Evolutionary conservation across 2,329 filamentous ascomycete genomes (phyloP).

Genomic region (Passalora sequoiae): DNA sequence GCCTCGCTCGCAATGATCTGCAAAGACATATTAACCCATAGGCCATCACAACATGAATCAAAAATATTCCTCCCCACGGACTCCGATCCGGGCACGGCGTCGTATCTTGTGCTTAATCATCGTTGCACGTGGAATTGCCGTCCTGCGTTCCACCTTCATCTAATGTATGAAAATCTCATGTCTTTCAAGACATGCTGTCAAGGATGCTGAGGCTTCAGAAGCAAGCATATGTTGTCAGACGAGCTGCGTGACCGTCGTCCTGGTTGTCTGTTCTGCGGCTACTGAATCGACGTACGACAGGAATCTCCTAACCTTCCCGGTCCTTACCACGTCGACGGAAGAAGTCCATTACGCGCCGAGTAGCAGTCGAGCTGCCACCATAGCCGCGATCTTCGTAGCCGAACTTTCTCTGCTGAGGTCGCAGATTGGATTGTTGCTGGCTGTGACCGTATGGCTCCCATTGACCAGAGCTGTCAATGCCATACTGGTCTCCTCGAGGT

Average conservation of each 20-base stretch:
- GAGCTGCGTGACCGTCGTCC: background rate
- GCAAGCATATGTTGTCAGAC: background rate
- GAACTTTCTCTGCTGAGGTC: conserved; percentile 83
- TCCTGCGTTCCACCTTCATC: background rate
- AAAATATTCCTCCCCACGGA: background rate
- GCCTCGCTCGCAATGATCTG: conserved; percentile 7
- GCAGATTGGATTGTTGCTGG: conserved; percentile 39
- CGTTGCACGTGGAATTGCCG: background rate
- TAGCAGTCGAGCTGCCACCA: conserved; percentile 78
- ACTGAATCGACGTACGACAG: conserved; percentile 13
- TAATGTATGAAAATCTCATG: conserved; percentile 5
- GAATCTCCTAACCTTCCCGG: conserved; percentile 20
- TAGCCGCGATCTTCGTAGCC: conserved; percentile 79
- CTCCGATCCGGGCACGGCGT: background rate
- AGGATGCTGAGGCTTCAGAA: background rate
- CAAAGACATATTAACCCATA: conserved; percentile 7
- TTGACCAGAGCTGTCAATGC: conserved; percentile 28
- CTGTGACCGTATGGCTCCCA: conserved; percentile 31
- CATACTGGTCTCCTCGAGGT: conserved; percentile 26
- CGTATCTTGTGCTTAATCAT: background rate
- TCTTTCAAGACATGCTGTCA: background rate
- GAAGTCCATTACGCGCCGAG: conserved; percentile 95
- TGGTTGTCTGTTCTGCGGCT: conserved; percentile 7
- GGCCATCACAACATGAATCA: background rate
- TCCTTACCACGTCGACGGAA: conserved; percentile 81